Percentiles rank a stretch among this genome's conserved stretches.
phyloP scores from a whole-genome alignment of 2,329 filamentous ascomycete genomes.

The Exophiala sp. region DNA sequence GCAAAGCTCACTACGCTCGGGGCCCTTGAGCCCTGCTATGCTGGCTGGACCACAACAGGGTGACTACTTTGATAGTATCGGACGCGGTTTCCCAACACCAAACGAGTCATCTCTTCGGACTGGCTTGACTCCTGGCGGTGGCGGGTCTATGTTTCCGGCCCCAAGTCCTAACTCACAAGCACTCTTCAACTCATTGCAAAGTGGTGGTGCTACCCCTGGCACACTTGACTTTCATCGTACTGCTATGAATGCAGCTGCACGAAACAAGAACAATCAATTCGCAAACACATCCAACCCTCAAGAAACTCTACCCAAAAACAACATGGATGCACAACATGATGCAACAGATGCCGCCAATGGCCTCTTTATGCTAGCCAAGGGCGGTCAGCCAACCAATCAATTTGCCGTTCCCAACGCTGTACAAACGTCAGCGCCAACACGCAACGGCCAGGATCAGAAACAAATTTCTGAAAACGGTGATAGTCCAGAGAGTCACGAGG shows the following conservation, averaged over 20 bases:
- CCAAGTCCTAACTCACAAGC: constrained; percentile 84
- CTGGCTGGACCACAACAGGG: constrained; percentile 72
- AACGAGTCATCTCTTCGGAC: constrained; percentile 94
- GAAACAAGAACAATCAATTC: constrained; percentile 54
- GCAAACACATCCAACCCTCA: constrained; percentile 43
- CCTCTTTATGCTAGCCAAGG: constrained; percentile 78
- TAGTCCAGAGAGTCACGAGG: constrained; percentile 69
- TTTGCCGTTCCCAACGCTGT: constrained; percentile 50
- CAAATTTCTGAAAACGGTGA: constrained; percentile 50
- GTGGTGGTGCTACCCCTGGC: constrained; percentile 79
- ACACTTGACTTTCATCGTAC: constrained; percentile 94
- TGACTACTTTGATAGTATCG: constrained; percentile 83
- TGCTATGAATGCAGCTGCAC: constrained; percentile 74
- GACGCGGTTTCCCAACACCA: constrained; percentile 86
- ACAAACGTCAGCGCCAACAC: constrained; percentile 26
- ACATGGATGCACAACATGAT: constrained; percentile 71
- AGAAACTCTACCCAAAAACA: constrained; percentile 35
- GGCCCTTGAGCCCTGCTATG: constrained; percentile 95
- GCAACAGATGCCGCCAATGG: constrained; percentile 92
- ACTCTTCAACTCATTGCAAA: constrained; percentile 73
- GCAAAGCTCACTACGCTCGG: constrained; percentile 76
- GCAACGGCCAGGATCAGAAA: constrained; percentile 41
- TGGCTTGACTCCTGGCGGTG: constrained; percentile 87
- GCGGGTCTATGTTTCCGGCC: constrained; percentile 94
- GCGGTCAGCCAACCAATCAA: constrained; percentile 56